These are phyloP conservation scores for Ananas comosus DNA, from an alignment of 176 grass and related monocot species.

Conservation along the genomic window DNA sequence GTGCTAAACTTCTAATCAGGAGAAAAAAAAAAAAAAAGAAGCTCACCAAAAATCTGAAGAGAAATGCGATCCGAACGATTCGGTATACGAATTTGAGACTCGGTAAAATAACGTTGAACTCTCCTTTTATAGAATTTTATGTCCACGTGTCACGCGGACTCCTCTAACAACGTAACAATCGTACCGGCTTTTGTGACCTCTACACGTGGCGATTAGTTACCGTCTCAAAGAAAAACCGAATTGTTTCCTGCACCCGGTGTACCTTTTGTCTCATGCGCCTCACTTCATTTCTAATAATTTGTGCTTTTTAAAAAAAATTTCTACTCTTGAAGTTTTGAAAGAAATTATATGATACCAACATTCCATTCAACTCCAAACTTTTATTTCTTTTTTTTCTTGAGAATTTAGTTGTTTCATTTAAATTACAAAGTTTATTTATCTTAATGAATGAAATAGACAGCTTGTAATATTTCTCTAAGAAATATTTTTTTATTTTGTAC, in stretches of 20 bases:
- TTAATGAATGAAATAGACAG: too few relatives aligned
- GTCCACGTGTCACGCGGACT: not conserved
- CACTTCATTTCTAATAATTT: too few relatives aligned
- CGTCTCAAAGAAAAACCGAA: not conserved
- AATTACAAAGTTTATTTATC: too few relatives aligned
- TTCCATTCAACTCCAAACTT: too few relatives aligned
- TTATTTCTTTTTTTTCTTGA: too few relatives aligned
- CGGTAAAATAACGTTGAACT: not conserved
- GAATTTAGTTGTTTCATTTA: too few relatives aligned
- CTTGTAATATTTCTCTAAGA: too few relatives aligned
- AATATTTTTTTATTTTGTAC: too few relatives aligned
- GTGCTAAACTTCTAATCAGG: not conserved
- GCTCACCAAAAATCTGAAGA: not conserved
- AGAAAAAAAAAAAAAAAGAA: not conserved
- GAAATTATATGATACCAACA: too few relatives aligned
- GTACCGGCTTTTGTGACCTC: not conserved
- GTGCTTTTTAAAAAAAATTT: too few relatives aligned
- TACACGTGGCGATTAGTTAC: not conserved
- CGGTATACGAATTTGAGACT: too few relatives aligned
- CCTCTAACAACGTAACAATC: not conserved
- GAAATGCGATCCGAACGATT: not conserved
- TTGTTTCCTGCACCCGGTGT: not conserved
- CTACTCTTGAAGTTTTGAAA: too few relatives aligned
- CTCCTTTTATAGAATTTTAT: not conserved
- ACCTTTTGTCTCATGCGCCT: not conserved